Base-by-base conservation (phyloP, 2,329 filamentous ascomycete species). In the Nothomitra cinnamomea region DNA sequence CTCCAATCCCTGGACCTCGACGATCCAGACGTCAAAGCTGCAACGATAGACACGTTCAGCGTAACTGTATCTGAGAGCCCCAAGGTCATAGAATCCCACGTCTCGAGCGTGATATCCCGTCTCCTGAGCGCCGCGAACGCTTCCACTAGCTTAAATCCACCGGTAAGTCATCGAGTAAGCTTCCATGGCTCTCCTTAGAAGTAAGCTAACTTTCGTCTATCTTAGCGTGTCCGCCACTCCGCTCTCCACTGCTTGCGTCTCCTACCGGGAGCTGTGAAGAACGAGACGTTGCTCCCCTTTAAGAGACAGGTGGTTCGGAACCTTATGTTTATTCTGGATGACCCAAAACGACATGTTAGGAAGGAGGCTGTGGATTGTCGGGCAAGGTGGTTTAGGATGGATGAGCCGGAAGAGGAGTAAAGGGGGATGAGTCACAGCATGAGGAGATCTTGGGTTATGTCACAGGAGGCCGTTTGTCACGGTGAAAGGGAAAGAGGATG, bases 301-400 rank as follows among this genome's bases (percentile, higher is more conserved):
- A 73, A 78, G 59, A 68, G 68, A 50, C 70, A 75, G 50, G 78
- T 83, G 7, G 67, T 80, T 49, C 74, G 75, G 60, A 70, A 72
- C 21, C 63, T 84, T 60, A 67, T 71, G 45, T 63, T 60, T 15
- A 73, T 76, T 24, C 61, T 84, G 57, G 80, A 84, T 67, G 80
- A 84, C 64, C 68, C 69, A 32, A 82, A 78, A 66, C 68, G 80
- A 57, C 72, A 73, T 61, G 80, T 84, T 8, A 70, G 80, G 42
- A 74, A 76, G 57, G 77, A 78, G 55, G 80, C 79, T 13, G 79
- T 82, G 24, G 74, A 73, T 66, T 80, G 78, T 57, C 66, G 78
- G 52, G 72, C 69, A n/a, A 75, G 70, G 54, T 83, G 79, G 79
- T 62, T 80, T 53, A 70, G 72, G 13, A 67, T 80, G 43, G 78